phyloP scores from a whole-genome alignment of 257 asterid species.

The Ballota nigra region DNA sequence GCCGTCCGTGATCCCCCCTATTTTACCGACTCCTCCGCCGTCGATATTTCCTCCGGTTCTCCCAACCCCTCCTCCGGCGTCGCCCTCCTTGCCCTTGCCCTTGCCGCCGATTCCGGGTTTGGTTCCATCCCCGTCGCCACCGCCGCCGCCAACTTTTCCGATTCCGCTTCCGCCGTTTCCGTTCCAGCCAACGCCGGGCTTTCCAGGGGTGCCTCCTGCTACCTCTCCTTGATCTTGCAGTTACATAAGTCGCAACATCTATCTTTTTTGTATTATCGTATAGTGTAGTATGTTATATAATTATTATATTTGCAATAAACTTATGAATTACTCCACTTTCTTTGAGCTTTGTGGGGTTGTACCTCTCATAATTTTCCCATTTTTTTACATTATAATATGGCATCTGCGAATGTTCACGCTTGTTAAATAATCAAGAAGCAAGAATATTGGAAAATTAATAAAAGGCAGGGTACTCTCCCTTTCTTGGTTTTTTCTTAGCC shows the following conservation, averaged over 20 bases:
- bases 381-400: not conserved
- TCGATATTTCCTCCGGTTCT: conserved; percentile 46
- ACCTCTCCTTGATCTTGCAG: conserved; percentile 35
- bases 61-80: conserved; percentile 52
- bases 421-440: not conserved
- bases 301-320: not conserved
- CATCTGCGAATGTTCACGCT: not conserved
- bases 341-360: not conserved
- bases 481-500: too few species aligned
- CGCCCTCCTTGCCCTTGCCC: conserved; percentile 39
- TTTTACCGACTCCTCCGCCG: conserved; percentile 37
- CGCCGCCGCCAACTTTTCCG: conserved; percentile 44
- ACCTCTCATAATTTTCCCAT: not conserved
- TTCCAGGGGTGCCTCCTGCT: conserved; percentile 68
- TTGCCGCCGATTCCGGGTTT: conserved; percentile 54
- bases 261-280: not conserved
- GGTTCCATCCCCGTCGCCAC: conserved; percentile 41
- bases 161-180: conserved; percentile 58
- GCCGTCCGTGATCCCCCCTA: conserved; percentile 46
- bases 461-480: too few species aligned
- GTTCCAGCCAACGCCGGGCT: conserved; percentile 55
- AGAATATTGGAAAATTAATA: too few species aligned
- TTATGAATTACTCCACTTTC: not conserved
- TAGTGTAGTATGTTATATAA: not conserved
- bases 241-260: not conserved